Evolutionary conservation across 805 yeast species (phyloP), one percentile per base, ranked within the genome.

Genomic region (Saturnispora hagleri): DNA sequence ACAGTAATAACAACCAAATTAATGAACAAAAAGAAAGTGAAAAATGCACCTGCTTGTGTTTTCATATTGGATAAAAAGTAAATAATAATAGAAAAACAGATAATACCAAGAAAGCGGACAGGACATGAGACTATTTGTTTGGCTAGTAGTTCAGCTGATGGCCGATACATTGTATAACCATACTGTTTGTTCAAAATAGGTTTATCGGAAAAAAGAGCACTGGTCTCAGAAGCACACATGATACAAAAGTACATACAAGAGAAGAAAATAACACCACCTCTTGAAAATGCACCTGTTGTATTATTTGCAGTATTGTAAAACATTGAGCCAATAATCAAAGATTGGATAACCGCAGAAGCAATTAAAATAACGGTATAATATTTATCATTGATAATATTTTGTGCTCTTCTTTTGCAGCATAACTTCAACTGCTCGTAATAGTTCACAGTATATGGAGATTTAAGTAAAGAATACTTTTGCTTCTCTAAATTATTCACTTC

Each of bases 181-280:
- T 77, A 76, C 60, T 82, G 89, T 62, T 82, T 82, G 58, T 78
- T 80, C 52, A 81, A 72, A 58, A 82, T 80, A 28, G 84, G 80
- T 68, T 85, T 78, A 52, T 76, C 77, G 53, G 78, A 77, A 59
- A 79, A 82, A 51, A 81, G 68, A 9, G 76, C 65, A 60, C 82
- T 73, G 53, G 82, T 77, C 67, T 81, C 87, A 58, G 84, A 81
- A 53, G 81, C 66, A 10, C 83, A 75, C 50, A 83, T 75, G 58
- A 81, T 73, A 43, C 82, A 80, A 64, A 78, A 81, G 58, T 75
- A 81, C 51, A 82, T 69, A 47, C 80, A 72, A 38, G 82, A 76
- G 61, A 79, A 80, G 67, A 81, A 82, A 64, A 82, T 66, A 40
- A 78, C 66, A 62, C 85, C 85, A 65, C 83, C 81, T 68, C 86